These are phyloP conservation scores for Besnoitia besnoiti DNA, from an alignment of 169 alveolate genomes.

Conservation along the genomic window DNA sequence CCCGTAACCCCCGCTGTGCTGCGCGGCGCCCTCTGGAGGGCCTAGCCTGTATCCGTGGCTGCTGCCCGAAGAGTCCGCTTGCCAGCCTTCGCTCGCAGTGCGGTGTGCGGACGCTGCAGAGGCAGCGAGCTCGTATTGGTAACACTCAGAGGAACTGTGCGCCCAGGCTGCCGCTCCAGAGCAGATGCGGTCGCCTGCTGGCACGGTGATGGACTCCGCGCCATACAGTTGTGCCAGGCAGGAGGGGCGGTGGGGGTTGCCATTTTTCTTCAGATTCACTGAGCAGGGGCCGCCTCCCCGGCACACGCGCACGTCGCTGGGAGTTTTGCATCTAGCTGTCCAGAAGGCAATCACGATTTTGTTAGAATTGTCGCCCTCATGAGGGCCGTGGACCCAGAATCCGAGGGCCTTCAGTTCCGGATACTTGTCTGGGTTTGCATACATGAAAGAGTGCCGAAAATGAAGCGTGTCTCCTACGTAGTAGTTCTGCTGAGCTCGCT, in stretches of 20 bases:
- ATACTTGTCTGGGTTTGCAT: not conserved
- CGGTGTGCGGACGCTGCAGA: not conserved
- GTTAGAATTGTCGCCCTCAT: conserved; percentile 22
- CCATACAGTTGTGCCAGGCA: not conserved
- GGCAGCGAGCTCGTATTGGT: conserved; percentile 3
- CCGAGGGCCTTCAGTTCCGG: conserved; percentile 43
- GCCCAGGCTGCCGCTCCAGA: conserved; percentile 10
- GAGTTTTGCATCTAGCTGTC: not conserved
- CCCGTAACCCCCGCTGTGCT: conserved; percentile 32
- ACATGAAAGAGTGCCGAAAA: not conserved
- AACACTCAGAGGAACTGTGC: not conserved
- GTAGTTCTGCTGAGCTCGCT: not conserved
- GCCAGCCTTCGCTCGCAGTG: not conserved
- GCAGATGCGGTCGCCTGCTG: not conserved
- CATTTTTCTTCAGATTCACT: not conserved
- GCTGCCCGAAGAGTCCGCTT: not conserved
- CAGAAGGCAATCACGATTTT: conserved; percentile 30
- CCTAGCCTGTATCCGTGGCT: conserved; percentile 22
- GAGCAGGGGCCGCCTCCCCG: not conserved
- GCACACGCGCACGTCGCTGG: not conserved
- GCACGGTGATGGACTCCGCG: not conserved
- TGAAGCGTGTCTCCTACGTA: not conserved
- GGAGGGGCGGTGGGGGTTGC: not conserved
- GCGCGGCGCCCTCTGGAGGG: not conserved
- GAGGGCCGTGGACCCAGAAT: conserved; percentile 44